Evolutionary conservation across 345 rosid genomes (phyloP).

Genomic region (Pistacia atlantica): DNA sequence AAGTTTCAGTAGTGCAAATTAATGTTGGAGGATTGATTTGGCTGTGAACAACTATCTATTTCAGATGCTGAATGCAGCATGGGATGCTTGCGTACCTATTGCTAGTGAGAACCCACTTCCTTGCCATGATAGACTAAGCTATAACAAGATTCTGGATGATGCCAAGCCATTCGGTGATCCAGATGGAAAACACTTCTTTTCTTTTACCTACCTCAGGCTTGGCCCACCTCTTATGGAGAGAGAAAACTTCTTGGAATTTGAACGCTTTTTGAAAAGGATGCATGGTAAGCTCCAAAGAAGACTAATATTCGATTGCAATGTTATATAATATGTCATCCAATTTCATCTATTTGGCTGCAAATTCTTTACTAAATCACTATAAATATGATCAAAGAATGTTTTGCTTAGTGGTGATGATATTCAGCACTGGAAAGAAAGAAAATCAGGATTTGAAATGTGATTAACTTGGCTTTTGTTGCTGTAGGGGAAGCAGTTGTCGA

Average conservation of each 20-base stretch:
- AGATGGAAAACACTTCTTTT: constrained; percentile 71
- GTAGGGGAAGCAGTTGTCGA: constrained; percentile 57
- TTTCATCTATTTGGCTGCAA: neutral
- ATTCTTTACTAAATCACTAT: neutral
- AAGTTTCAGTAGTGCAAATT: neutral
- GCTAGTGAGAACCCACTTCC: constrained; percentile 76
- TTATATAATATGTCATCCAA: neutral
- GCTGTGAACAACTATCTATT: constrained; percentile 9
- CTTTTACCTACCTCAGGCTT: constrained; percentile 84
- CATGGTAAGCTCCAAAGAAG: constrained; percentile 58
- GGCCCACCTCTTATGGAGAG: constrained; percentile 74
- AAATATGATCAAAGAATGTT: neutral
- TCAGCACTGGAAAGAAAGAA: neutral
- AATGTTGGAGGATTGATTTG: neutral
- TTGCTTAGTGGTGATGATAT: neutral
- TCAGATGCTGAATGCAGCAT: constrained; percentile 91
- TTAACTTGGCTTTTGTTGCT: constrained; percentile 8
- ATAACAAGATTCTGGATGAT: constrained; percentile 74
- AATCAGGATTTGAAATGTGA: neutral
- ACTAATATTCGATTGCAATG: neutral
- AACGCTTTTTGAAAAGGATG: constrained; percentile 80
- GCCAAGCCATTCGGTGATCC: constrained; percentile 85
- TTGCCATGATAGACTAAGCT: constrained; percentile 70
- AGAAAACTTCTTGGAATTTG: constrained; percentile 73
- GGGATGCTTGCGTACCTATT: constrained; percentile 68